Evolutionary conservation across 257 asterid species (phyloP).

Genomic region (Lycium barbarum): DNA sequence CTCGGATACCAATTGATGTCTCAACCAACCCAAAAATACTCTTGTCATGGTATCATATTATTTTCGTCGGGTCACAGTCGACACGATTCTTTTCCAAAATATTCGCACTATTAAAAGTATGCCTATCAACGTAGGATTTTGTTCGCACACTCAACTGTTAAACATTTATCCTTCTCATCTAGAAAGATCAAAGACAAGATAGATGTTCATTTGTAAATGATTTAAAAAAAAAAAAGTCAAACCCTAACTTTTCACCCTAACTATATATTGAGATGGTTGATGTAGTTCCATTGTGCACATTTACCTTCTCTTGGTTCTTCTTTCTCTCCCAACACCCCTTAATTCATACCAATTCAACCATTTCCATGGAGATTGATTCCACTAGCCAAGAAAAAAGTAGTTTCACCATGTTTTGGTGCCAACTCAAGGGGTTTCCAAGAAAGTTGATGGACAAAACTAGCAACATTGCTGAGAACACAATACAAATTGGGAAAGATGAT

Average conservation of each 20-base stretch:
- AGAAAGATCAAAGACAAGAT: neutral
- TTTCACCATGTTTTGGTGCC: neutral
- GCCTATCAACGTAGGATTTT: neutral
- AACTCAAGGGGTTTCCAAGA: conserved; percentile 3
- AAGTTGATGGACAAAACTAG: conserved; percentile 25
- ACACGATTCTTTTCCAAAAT: neutral
- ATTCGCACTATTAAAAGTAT: neutral
- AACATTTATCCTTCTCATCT: neutral
- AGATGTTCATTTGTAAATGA: neutral
- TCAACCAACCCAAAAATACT: neutral
- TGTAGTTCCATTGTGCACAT: neutral
- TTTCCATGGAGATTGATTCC: conserved; percentile 25
- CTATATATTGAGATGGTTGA: conserved; percentile 2
- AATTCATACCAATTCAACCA: neutral
- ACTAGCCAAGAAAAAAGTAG: neutral
- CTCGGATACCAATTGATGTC: neutral
- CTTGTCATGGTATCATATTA: neutral
- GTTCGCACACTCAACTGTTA: neutral
- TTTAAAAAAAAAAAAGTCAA: neutral
- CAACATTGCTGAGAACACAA: conserved; percentile 28
- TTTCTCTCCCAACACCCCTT: neutral
- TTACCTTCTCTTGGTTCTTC: neutral
- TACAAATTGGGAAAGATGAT: conserved; percentile 44
- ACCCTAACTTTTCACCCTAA: neutral
- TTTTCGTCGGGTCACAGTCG: neutral